Evolutionary conservation across 2,329 filamentous ascomycete species (phyloP), one percentile per base, ranked within the genome.

Genomic region (Ilyonectria destructans): DNA sequence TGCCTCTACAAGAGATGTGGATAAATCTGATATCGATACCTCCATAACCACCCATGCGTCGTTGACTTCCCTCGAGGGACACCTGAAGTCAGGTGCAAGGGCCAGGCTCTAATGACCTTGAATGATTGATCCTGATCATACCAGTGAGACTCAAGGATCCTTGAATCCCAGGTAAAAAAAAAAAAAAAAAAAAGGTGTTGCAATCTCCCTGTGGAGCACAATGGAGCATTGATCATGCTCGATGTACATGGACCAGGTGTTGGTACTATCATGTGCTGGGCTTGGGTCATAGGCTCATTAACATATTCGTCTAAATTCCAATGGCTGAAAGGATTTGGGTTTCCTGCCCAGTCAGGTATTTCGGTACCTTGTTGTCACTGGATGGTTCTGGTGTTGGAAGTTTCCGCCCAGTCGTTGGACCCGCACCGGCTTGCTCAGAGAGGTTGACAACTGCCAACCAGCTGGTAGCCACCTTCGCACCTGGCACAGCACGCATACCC

Each of bases 401-500:
- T 54, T 35, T 21, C 17, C 29, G 51, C 51, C 26, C 26, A 26
- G 26, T 26, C 26, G 26, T 35, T 6, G 51, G 48, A 29, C 13
- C 48, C 23, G 29, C 48, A 29, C 19, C 29, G 23, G 48, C 26
- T 13, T n/a, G 23, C n/a, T 21, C 51, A 13, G 12, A 54, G 51
- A 35, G 51, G 51, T 54, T 35, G 61, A 35, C 67, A 62, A 57
- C 57, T 54, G 57, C 43, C 59, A 35, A 57, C 64, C 71, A 69
- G 59, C 68, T 54, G 69, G 19, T 31, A 37, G 35, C 54, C 49
- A 51, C 51, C 52, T 21, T 33, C 26, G 23, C 33, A 56, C 40
- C 61, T 29, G 45, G 33, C 37, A 10, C 15, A 37, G 17, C 19
- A 12, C 56, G 15, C 35, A 48, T 57, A 60, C 43, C 55, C 57